Conservation (phyloP, 495 filamentous ascomycete species). For the Haplographium delicatum region DNA sequence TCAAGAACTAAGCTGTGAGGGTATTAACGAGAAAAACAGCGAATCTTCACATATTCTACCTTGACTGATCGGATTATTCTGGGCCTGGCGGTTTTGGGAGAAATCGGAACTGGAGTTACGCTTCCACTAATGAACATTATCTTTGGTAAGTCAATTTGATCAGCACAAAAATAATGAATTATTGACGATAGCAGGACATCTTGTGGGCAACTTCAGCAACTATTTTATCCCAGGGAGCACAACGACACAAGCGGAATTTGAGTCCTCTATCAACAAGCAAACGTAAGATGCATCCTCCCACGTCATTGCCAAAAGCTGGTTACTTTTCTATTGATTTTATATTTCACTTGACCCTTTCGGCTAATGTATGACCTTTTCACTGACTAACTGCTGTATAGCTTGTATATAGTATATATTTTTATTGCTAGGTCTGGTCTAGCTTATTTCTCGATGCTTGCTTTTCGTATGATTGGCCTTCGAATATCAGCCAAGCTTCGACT, state of each 20-base stretch:
- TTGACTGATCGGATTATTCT: constrained; percentile 16
- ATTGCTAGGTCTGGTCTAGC: constrained; percentile 51
- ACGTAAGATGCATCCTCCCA: constrained; percentile 20
- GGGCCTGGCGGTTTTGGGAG: constrained; percentile 2
- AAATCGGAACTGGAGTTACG: constrained; percentile 24
- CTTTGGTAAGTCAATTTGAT: constrained; percentile 26
- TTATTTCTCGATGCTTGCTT: constrained; percentile 51
- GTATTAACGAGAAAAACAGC: constrained; percentile 1
- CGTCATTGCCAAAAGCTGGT: not conserved
- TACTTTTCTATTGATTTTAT: not conserved
- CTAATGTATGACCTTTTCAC: not conserved
- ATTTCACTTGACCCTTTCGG: not conserved
- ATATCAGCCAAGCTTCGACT: constrained; percentile 51
- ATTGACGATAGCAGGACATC: constrained; percentile 4
- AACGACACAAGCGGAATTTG: constrained; percentile 28
- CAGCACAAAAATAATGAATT: not conserved
- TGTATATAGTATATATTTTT: constrained; percentile 60
- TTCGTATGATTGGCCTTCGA: constrained; percentile 47
- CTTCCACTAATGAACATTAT: constrained; percentile 44
- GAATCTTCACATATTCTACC: constrained; percentile 24
- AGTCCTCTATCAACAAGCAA: constrained; percentile 24
- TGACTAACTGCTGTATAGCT: constrained; percentile 26
- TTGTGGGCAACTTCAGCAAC: constrained; percentile 27
- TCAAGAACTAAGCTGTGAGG: not conserved
- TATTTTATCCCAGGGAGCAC: constrained; percentile 28